These are phyloP conservation scores for Phanerochaete sordida DNA, from an alignment of 768 basidiomycete genomes.

Conservation along the genomic window DNA sequence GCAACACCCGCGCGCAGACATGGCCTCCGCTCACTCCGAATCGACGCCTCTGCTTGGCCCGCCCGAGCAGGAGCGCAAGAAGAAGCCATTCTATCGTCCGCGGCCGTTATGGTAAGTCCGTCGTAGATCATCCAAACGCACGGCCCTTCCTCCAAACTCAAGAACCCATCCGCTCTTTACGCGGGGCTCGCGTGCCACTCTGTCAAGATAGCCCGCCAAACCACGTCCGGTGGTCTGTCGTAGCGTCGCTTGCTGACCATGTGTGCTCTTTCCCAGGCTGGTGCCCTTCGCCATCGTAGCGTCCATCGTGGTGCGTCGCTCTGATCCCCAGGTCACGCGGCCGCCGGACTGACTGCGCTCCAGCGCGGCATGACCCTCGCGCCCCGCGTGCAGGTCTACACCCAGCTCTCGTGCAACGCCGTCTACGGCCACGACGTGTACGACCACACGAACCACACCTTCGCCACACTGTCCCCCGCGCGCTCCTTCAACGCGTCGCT, in stretches of 20 bases:
- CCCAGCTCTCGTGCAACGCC: slow-evolving; percentile 66
- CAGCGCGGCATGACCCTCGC: slow-evolving; percentile 81
- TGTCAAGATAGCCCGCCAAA: too few species aligned
- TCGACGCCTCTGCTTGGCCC: slow-evolving; percentile 28
- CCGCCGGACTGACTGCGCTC: slow-evolving; percentile 5
- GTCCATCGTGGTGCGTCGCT: slow-evolving; percentile 57
- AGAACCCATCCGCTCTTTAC: too few species aligned
- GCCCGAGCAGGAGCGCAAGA: slow-evolving; percentile 12
- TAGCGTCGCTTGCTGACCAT: background rate
- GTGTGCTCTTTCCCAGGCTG: slow-evolving; percentile 41
- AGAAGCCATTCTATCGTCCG: slow-evolving; percentile 49
- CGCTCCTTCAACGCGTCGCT: background rate
- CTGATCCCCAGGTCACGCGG: background rate
- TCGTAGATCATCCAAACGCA: background rate
- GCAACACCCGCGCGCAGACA: background rate
- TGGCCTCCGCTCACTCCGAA: slow-evolving; percentile 19
- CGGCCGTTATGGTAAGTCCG: slow-evolving; percentile 42
- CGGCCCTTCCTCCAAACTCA: too few species aligned
- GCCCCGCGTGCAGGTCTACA: slow-evolving; percentile 77
- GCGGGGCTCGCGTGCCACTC: too few species aligned
- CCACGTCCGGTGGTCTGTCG: too few species aligned
- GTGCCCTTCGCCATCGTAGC: slow-evolving; percentile 66
- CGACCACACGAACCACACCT: slow-evolving; percentile 29
- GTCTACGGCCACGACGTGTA: slow-evolving; percentile 40
- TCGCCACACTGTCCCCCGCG: background rate